Base-by-base conservation (phyloP, 176 grass and related monocot species). In the maize (Zea mays) region DNA sequence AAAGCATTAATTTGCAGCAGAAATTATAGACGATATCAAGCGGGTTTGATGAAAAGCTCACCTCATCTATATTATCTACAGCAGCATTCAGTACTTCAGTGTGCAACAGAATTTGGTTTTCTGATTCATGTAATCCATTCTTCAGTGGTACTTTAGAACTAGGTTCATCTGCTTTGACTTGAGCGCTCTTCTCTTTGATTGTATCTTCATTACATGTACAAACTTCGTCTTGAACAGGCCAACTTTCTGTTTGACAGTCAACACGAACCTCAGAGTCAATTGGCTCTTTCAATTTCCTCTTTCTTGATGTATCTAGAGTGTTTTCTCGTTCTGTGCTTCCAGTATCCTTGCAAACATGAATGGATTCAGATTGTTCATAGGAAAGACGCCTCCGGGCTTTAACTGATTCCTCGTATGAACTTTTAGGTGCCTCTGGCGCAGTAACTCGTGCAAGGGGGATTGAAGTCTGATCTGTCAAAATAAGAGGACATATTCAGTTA, bases 61-160 rank as follows among this genome's bases (percentile, higher is more conserved):
- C 91, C 83, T 55, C 75, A 37, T 81, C 73, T 62, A 87, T 71
- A 39, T 72, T 48, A 69, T 87, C 74, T 54, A 77, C 67, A 52
- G 62, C 85, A 79, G 75, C 13, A 65, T 77, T 67, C 20, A 68
- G 65, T 11, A 62, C 27, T 55, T 86, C 75, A 56, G 35, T 15
- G 21, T 47, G 21, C 73, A 74, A 55, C 1, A n/a, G 38, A 55
- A 34, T 65, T 40, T 72, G n/a, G 39, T 38, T 75, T 62, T 82
- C 76, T 62, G 82, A 57, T 84, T 75, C 83, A 75, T 68, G 2
- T 11, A 72, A 48, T 69, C 63, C 72, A 46, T 83, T 45, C 59
- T 56, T 63, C 11, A 4, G 48, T 44, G 39, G 47, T 63, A 14
- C 73, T 59, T 56, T 42, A 42, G n/a, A 60, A 70, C 9, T 14